Percentiles rank a stretch among this genome's conserved stretches.
phyloP scores from a whole-genome alignment of 2,329 filamentous ascomycete species.

The Ceratocystis diversiconidia region DNA sequence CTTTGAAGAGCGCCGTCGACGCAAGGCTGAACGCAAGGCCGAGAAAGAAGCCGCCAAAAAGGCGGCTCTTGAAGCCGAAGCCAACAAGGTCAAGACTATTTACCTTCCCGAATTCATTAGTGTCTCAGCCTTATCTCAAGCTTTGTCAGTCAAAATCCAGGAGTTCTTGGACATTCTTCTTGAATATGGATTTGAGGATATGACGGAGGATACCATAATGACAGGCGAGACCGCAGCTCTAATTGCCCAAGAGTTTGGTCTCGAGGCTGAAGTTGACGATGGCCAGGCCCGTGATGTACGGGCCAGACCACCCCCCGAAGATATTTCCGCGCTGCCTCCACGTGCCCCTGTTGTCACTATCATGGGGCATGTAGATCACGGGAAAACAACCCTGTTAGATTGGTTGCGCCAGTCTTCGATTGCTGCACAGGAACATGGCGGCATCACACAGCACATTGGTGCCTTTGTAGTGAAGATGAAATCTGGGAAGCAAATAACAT shows the following conservation, averaged over 20 bases:
- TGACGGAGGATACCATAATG: constrained; percentile 69
- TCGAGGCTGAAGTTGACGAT: constrained; percentile 63
- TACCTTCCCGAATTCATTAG: constrained; percentile 83
- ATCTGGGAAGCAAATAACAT: constrained; percentile 80
- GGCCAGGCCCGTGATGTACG: constrained; percentile 56
- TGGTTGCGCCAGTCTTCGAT: constrained; percentile 87
- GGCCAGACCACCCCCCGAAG: constrained; percentile 52
- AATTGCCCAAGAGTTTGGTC: constrained; percentile 85
- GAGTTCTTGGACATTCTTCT: constrained; percentile 62
- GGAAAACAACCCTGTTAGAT: constrained; percentile 92
- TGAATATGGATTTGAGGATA: constrained; percentile 79
- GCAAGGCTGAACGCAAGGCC: constrained; percentile 15
- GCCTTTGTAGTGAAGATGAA: constrained; percentile 86
- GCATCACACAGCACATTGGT: constrained; percentile 97
- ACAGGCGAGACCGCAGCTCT: constrained; percentile 82
- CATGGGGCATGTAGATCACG: constrained; percentile 98
- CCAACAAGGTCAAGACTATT: constrained; percentile 40
- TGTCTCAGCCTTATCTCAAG: constrained; percentile 64
- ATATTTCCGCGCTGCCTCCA: constrained; percentile 51
- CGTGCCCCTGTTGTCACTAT: constrained; percentile 94
- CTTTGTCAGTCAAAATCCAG: constrained; percentile 55
- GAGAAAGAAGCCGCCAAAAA: constrained; percentile 15
- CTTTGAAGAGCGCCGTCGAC: constrained; percentile 11
- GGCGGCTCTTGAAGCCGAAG: constrained; percentile 24
- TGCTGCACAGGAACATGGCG: constrained; percentile 80